phyloP scores from a whole-genome alignment of 176 grass and related monocot species.

The Zoysia pacifica region DNA sequence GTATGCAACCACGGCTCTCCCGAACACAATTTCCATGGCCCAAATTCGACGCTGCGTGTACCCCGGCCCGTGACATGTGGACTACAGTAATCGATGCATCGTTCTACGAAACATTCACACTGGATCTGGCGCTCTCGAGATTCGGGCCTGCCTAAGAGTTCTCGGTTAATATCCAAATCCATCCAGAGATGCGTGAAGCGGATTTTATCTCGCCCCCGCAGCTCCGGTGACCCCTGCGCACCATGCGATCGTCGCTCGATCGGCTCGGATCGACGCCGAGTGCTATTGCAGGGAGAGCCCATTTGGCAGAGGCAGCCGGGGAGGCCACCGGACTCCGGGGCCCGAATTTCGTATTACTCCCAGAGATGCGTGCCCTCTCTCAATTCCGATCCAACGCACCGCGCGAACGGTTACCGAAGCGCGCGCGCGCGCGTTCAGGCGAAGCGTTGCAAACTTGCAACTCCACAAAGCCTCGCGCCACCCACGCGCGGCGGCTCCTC shows the following conservation, averaged over 20 bases:
- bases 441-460: conserved; percentile 28
- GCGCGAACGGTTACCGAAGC: conserved; percentile 25
- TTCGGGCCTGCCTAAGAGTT: background rate
- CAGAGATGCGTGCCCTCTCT: conserved; percentile 4
- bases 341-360: background rate
- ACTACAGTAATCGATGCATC: background rate
- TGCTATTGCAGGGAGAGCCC: no score
- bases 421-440: background rate
- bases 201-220: no score
- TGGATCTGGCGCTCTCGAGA: conserved; percentile 13
- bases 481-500: background rate
- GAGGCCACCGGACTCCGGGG: no score
- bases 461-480: conserved; percentile 2
- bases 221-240: no score
- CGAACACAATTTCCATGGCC: background rate
- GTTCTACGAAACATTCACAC: background rate
- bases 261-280: no score
- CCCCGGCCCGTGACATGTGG: background rate
- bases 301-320: no score
- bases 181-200: no score
- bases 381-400: background rate
- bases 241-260: no score
- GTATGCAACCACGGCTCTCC: background rate
- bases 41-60: background rate
- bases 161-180: no score